These are phyloP conservation scores for Pseudisothecium myosuroides DNA, from an alignment of 225 moss, liverwort and hornwort genomes.

Conservation along the genomic window DNA sequence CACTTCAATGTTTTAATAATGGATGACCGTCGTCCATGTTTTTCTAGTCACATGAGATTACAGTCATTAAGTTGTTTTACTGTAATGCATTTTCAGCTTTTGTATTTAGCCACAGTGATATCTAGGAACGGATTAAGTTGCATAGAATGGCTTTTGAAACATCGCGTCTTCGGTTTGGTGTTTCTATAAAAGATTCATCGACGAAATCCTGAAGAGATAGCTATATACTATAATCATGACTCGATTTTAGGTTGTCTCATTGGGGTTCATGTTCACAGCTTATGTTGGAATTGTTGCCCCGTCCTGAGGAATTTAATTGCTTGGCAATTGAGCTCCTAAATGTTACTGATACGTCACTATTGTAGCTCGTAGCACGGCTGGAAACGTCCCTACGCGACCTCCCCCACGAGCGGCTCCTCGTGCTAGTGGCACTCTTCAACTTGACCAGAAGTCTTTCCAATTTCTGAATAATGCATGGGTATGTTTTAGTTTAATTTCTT, in stretches of 20 bases:
- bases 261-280: background rate
- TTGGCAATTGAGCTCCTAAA: background rate
- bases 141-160: background rate
- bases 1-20: background rate
- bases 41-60: background rate
- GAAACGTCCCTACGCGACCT: conserved; percentile 34
- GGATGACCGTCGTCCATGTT: background rate
- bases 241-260: background rate
- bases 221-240: background rate
- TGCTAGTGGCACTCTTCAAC: conserved; percentile 35
- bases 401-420: conserved; percentile 20
- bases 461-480: conserved; percentile 95
- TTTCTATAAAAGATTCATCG: background rate
- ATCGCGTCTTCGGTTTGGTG: background rate
- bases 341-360: background rate
- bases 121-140: background rate
- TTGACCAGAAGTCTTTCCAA: conserved; percentile 78
- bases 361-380: conserved; percentile 34
- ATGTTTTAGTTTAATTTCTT: background rate
- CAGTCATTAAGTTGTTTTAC: background rate
- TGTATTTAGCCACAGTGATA: background rate
- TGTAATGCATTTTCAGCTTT: background rate
- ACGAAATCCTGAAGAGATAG: background rate
- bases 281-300: background rate
- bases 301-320: background rate